Percentiles rank a stretch among this genome's conserved stretches.
Evolutionary conservation across 164 flowering plant genomes (phyloP).

Genomic region (Tetrastigma voinierianum): DNA sequence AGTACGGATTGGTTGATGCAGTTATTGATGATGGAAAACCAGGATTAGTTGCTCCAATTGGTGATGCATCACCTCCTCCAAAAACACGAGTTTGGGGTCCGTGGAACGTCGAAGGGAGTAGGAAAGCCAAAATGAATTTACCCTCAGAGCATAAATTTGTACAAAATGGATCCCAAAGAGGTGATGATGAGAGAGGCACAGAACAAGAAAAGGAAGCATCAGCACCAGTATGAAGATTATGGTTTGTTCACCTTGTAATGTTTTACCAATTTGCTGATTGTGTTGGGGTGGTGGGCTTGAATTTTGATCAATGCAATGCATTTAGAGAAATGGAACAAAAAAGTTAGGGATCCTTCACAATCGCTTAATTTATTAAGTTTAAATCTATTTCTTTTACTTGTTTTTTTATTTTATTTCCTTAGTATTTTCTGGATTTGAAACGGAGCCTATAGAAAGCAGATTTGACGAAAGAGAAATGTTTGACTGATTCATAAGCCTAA

Average conservation of each 20-base stretch:
- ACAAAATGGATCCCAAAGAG: slow-evolving; percentile 33
- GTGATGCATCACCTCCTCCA: slow-evolving; percentile 73
- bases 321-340: too few relatives aligned
- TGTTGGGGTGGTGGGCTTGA: too few relatives aligned
- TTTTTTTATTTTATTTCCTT: too few relatives aligned
- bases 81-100: slow-evolving; percentile 56
- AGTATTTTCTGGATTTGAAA: too few relatives aligned
- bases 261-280: background rate
- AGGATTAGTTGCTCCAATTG: slow-evolving; percentile 85
- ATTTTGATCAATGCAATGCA: too few relatives aligned
- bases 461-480: too few relatives aligned
- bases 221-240: slow-evolving; percentile 6
- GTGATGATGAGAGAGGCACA: slow-evolving; percentile 16
- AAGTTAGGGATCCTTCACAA: too few relatives aligned
- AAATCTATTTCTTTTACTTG: too few relatives aligned
- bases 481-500: too few relatives aligned
- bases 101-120: slow-evolving; percentile 66
- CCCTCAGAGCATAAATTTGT: slow-evolving; percentile 69
- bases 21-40: slow-evolving; percentile 95
- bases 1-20: slow-evolving; percentile 82
- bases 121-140: slow-evolving; percentile 50
- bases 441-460: too few relatives aligned
- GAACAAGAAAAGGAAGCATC: slow-evolving; percentile 2
- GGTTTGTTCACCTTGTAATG: background rate
- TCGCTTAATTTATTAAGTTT: too few relatives aligned